Base-by-base conservation (phyloP, 208 protist genomes). In the Leishmania amazonensis region DNA sequence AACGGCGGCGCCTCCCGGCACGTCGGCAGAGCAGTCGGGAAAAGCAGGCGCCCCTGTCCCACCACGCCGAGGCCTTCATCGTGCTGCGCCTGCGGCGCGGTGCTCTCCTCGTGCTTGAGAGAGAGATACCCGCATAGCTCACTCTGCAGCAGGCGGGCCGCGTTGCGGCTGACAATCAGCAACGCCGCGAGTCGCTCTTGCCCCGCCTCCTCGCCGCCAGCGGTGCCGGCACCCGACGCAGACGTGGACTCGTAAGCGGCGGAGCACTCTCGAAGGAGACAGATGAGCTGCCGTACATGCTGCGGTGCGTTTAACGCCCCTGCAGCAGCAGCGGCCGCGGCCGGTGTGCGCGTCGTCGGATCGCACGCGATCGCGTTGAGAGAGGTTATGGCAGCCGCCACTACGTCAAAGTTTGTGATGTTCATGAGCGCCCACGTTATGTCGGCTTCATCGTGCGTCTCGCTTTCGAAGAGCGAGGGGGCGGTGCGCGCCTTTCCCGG, bases 101-200 rank as follows among this genome's bases (percentile, higher is more conserved):
- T 53, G 51, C 13, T 64, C 5, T 21, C 40, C n/a, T 76, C 11
- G 38, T 78, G 15, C 51, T 70, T 13, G 31, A 81, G 24, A 38
- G 58, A 58, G n/a, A 93, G 80, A 47, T 90, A 68, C 11, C 90
- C 85, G 73, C 80, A 92, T 47, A 96, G 73, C 58, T 88, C 80
- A 51, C 87, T 89, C 62, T 94, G 89, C 75, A 96, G 76, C 19
- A 95, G 74, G 35, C 93, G 87, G 24, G 87, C 88, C 1, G 76
- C 75, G 79, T 96, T 93, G 21, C 93, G 88, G 11, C 79, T 67
- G 6, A 95, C 35, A 40, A 95, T 53, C 19, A 95, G 65, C 67
- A 90, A n/a, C 49, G 83, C 77, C 62, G 90, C 75, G 15, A 90
- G 71, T 42, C 83, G 85, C 45, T 28, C 54, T 65, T 87, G 79